A percentile compares a stretch with the other conserved stretches of the same genome.
Evolutionary conservation across 2,329 filamentous ascomycete species (phyloP).

Genomic region (Plectosphaerella cucumerina): DNA sequence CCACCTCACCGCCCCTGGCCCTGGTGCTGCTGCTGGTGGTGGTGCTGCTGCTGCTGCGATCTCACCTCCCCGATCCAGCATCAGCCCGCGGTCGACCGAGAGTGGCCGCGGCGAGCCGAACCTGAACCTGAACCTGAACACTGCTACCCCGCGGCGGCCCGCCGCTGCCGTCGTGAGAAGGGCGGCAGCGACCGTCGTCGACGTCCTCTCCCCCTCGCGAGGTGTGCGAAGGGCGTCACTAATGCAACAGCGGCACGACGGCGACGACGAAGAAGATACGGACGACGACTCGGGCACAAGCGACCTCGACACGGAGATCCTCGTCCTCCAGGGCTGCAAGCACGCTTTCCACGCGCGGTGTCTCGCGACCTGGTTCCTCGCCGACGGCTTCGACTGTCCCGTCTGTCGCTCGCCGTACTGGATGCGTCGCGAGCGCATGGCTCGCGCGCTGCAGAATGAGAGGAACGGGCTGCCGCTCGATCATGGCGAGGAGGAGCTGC

Average conservation of each 20-base stretch:
- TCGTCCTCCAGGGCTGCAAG: conserved; percentile 30
- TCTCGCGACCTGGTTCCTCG: conserved; percentile 33
- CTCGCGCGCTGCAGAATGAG: conserved; percentile 3
- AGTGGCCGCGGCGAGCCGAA: background rate
- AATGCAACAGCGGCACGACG: background rate
- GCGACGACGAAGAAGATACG: background rate
- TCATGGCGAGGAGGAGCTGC: background rate
- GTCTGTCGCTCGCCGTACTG: conserved; percentile 32
- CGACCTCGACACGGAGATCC: conserved; percentile 17
- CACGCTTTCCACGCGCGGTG: conserved; percentile 36
- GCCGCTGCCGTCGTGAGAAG: background rate
- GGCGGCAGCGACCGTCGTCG: background rate
- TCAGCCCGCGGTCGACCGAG: background rate
- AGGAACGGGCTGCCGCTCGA: background rate
- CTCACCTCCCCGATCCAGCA: background rate
- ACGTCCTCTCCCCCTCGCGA: background rate
- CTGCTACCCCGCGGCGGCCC: background rate
- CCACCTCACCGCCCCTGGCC: background rate
- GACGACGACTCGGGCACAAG: background rate
- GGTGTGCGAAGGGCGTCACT: background rate
- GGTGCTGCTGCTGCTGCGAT: background rate
- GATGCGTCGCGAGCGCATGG: conserved; percentile 8
- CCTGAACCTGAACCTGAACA: background rate
- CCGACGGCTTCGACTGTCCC: conserved; percentile 30
- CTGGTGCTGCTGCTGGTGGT: too few relatives aligned